Percentiles rank a stretch among this genome's conserved stretches.
Evolutionary conservation across 1,139 yeast species (phyloP).

Genomic region (Lodderomyces theae): DNA sequence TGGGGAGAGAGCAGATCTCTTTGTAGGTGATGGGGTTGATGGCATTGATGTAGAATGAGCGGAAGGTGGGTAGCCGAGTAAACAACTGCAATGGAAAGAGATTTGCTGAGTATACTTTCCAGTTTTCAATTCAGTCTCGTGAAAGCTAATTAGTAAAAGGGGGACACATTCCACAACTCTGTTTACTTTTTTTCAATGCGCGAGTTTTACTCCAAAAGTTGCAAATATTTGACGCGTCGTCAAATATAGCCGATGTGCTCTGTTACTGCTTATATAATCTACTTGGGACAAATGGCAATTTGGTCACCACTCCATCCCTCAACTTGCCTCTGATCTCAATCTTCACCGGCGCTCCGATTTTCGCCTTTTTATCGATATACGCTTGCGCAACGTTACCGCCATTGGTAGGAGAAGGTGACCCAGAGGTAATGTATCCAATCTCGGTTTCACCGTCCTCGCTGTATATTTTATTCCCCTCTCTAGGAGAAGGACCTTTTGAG

Average conservation of each 20-base stretch:
- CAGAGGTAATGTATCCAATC: constrained; percentile 83
- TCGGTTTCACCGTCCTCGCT: constrained; percentile 45
- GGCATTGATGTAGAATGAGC: constrained; percentile 16
- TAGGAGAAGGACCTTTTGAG: constrained; percentile 88
- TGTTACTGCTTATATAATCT: constrained; percentile 15
- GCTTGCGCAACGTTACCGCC: constrained; percentile 93
- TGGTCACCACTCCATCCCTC: constrained; percentile 70
- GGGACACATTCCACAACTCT: too few relatives aligned
- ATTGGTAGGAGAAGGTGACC: constrained; percentile 84
- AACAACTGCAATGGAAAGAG: too few relatives aligned
- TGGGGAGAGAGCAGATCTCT: constrained; percentile 34
- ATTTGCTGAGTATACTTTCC: too few relatives aligned
- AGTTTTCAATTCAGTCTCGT: too few relatives aligned
- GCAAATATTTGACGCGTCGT: background rate
- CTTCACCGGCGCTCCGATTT: constrained; percentile 70
- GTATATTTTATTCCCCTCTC: constrained; percentile 74
- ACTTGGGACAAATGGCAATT: constrained; percentile 75
- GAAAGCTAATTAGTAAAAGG: too few relatives aligned
- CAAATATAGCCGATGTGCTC: too few relatives aligned
- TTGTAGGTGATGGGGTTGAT: constrained; percentile 30
- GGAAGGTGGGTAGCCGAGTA: too few relatives aligned
- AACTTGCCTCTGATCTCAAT: constrained; percentile 82
- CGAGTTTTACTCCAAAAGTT: too few relatives aligned
- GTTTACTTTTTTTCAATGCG: too few relatives aligned
- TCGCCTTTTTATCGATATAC: constrained; percentile 72